Evolutionary conservation across 306 rosid genomes (phyloP).

Genomic region (Quillaja saponaria): DNA sequence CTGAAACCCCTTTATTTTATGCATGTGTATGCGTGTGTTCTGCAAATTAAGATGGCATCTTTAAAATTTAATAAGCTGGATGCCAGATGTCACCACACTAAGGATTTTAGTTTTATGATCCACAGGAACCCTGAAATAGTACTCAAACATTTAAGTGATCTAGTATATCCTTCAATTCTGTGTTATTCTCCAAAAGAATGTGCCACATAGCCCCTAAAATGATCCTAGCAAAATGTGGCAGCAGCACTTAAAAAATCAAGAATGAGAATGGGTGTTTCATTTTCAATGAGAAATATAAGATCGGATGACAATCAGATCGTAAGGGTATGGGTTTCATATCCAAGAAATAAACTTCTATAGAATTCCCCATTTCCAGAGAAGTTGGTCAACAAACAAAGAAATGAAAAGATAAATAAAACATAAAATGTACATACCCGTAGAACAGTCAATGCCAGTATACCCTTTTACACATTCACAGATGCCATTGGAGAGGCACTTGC

Average conservation of each 20-base stretch:
- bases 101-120: conserved; percentile 6
- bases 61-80: conserved; percentile 9
- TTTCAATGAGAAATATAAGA: conserved; percentile 2
- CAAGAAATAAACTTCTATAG: conserved; percentile 10
- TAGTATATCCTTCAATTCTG: background rate
- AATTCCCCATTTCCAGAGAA: background rate
- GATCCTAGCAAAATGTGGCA: conserved; percentile 23
- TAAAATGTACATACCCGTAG: conserved; percentile 61
- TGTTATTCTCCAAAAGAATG: conserved; percentile 21
- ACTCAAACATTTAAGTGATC: background rate
- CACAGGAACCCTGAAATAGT: background rate
- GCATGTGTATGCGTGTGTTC: too few species aligned
- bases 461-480: conserved; percentile 81
- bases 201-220: background rate
- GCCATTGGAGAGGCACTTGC: conserved; percentile 82
- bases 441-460: conserved; percentile 86
- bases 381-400: background rate
- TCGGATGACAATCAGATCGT: background rate
- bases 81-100: conserved; percentile 7
- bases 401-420: background rate
- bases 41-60: background rate
- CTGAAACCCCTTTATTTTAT: background rate
- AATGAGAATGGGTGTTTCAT: background rate
- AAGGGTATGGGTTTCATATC: conserved; percentile 4
- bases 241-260: background rate